Conservation (phyloP, 2,329 filamentous ascomycete genomes). For the Paraphoma sp. region DNA sequence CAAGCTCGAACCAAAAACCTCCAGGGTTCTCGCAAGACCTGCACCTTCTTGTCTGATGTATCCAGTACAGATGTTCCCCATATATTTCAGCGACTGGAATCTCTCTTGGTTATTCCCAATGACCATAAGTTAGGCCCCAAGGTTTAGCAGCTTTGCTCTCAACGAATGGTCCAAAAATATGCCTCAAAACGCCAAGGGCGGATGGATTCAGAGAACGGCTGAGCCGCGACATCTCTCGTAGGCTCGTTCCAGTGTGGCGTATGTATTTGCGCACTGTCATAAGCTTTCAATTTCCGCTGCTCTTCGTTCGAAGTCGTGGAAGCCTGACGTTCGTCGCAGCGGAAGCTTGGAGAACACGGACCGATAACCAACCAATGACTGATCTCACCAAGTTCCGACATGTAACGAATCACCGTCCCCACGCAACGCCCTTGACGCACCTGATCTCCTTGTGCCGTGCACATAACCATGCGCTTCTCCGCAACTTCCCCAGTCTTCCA, state of each 20-base stretch:
- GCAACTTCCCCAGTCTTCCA: slow-evolving; percentile 13
- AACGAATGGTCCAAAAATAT: background rate
- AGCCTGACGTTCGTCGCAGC: background rate
- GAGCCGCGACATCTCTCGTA: background rate
- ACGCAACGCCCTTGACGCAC: slow-evolving; percentile 9
- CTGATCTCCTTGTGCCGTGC: background rate
- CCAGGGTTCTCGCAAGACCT: too few species aligned
- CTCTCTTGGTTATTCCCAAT: too few species aligned
- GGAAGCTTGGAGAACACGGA: slow-evolving; percentile 6
- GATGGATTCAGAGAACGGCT: background rate
- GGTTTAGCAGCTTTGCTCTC: too few species aligned
- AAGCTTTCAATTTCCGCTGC: background rate
- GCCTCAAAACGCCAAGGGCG: background rate
- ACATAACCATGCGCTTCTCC: slow-evolving; percentile 5
- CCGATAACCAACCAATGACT: slow-evolving; percentile 21
- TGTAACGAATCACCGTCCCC: slow-evolving; percentile 13
- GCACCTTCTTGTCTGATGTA: too few species aligned
- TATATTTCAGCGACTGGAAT: too few species aligned
- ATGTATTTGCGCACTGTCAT: background rate
- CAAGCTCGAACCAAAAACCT: too few species aligned
- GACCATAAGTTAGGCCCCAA: too few species aligned
- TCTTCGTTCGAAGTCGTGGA: background rate
- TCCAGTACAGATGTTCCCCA: too few species aligned
- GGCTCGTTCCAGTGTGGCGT: background rate
- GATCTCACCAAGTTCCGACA: slow-evolving; percentile 15